Base-by-base conservation (phyloP, 495 filamentous ascomycete species). In the Aspergillus avenaceus region DNA sequence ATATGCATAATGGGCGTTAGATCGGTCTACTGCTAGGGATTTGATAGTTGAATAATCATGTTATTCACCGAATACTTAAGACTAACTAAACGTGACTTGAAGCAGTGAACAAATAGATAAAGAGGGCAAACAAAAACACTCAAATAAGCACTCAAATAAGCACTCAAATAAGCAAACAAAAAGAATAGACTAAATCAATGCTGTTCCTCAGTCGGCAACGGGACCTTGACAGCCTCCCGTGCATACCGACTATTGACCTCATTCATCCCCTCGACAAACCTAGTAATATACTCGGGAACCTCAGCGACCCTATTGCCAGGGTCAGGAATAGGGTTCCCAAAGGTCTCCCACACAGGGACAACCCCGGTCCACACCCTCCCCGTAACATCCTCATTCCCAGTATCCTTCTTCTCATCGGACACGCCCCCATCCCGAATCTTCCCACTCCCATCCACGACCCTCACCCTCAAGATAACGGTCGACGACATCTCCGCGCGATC, bases 291-390 rank as follows among this genome's bases (percentile, higher is more conserved):
- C 49, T 70, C 75, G 0, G 90, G 90, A 16, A 85, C 71, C 9
- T 73, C 54, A n/a, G 58, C 51, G 0, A 90, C 70, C 31, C 70
- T 66, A 52, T 90, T 87, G 49, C 82, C 75, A 31, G 72, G 66
- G n/a, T 74, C 77, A 0, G 83, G 65, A n/a, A 93, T 56, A 0
- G 91, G 90, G 44, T 83, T 74, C 0, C 86, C 90, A 45, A 88
- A 67, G 0, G 66, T 74, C 37, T 77, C 76, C 66, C 80, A 85
- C 24, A 88, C 74, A 2, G 90, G 91, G 16, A 96, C 75, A n/a
- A 95, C 89, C 0, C 91, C 91, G 0, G 85, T 86, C 91, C 90
- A 95, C 7, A 86, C 81, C 27, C 72, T 71, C 8, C 65, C 68
- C 11, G 74, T 72, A 21, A 95, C 45, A 14, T 79, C 81, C n/a